Evolutionary conservation across 179 eudicot species (phyloP), one percentile per base, ranked within the genome.

Genomic region (Vitellaria paradoxa): DNA sequence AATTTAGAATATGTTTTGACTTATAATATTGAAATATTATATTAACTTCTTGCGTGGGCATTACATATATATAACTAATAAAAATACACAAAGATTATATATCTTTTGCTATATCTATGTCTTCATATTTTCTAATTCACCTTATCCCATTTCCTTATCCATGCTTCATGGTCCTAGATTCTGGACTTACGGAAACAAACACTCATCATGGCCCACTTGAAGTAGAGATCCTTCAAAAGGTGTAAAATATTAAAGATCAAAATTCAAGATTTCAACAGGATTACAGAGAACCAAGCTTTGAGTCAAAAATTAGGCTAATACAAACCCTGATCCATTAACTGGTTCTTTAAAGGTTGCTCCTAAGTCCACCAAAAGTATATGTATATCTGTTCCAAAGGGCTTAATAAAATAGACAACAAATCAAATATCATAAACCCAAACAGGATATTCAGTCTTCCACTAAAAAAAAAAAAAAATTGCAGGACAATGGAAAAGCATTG

Each of bases 361-460:
- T 37, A 56, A 57, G 5, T 9, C 65, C 65, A 72, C 37, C 56
- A 72, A 72, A 72, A 5, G 10, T 10, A 55, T 9, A 72, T 26
- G 10, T 57, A 18, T 7, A 49, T 53, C 23, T 17, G 18, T 14
- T 15, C 17, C 5, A 3, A 53, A 15, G 12, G 73, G 73, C 18
- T 70, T 68, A 42, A 42, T 68, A 6, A 46, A 47, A 68, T 68
- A 7, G 26, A 52, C 8, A 12, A 12, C 73, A 4, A 50, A 47
- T 69, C 73, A 69, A 69, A 47, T 21, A 69, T 49, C 73, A 49
- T 13, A 52, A 24, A 5, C 30, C 42, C 74, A 24, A 71, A 53
- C 20, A 53, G 13, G 5, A 17, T 70, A 23, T 21, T 52, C 60
- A 71, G 3, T 15, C 23, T 17, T 50, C 21, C 74, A 71, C 17